These are phyloP conservation scores for Endocalyx cinctus DNA, from an alignment of 2,329 filamentous ascomycete species.

Conservation along the genomic window DNA sequence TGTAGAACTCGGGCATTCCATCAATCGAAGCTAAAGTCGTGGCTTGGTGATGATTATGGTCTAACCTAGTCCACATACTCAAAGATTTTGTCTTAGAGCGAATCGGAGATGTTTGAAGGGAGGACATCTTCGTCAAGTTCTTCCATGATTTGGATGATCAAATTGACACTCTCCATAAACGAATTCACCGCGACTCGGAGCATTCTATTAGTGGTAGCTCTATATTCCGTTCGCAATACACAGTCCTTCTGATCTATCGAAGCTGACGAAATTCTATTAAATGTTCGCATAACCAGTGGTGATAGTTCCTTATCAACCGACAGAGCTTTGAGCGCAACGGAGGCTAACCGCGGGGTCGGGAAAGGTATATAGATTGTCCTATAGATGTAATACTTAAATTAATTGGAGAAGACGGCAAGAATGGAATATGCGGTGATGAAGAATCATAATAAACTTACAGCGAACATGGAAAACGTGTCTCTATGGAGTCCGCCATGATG, in stretches of 20 bases:
- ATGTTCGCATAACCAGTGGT: slow-evolving; percentile 68
- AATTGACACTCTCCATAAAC: slow-evolving; percentile 84
- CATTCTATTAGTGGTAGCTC: slow-evolving; percentile 92
- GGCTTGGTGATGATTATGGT: too few species aligned
- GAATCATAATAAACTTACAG: slow-evolving; percentile 45
- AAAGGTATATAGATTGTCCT: slow-evolving; percentile 77
- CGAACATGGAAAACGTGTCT: slow-evolving; percentile 56
- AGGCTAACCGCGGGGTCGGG: slow-evolving; percentile 72
- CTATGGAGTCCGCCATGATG: slow-evolving; percentile 36
- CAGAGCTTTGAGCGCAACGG: slow-evolving; percentile 68
- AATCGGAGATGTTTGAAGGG: too few species aligned
- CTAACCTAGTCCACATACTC: too few species aligned
- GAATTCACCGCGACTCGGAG: slow-evolving; percentile 92
- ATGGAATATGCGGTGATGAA: not conserved
- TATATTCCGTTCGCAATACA: slow-evolving; percentile 71
- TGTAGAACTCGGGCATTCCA: slow-evolving; percentile 9
- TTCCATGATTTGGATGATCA: slow-evolving; percentile 85
- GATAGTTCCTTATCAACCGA: slow-evolving; percentile 88
- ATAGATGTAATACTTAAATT: slow-evolving; percentile 10
- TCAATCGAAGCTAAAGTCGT: too few species aligned
- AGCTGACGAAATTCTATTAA: too few species aligned
- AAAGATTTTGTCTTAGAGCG: too few species aligned
- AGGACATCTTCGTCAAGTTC: slow-evolving; percentile 84
- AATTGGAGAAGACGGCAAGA: too few species aligned
- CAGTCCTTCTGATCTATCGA: slow-evolving; percentile 41